These are phyloP conservation scores for Haplographium delicatum DNA, from an alignment of 495 filamentous ascomycete species.

Conservation along the genomic window DNA sequence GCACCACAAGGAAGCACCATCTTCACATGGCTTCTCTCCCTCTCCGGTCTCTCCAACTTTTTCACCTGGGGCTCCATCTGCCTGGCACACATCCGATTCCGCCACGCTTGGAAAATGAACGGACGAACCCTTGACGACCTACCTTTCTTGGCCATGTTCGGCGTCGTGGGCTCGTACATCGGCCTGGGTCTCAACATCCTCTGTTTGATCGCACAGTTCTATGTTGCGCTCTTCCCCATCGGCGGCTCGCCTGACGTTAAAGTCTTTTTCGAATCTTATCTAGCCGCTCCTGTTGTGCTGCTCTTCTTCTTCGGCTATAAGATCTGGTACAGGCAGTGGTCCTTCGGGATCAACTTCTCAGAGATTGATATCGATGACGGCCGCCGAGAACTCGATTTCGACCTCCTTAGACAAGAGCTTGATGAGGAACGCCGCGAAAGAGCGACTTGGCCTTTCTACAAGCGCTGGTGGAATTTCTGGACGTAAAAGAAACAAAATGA, in stretches of 20 bases:
- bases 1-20: conserved; percentile 40
- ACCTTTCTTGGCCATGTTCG: conserved; percentile 75
- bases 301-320: conserved; percentile 75
- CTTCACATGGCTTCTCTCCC: conserved; percentile 83
- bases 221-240: conserved; percentile 80
- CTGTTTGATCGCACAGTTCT: conserved; percentile 93
- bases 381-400: conserved; percentile 43
- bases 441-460: conserved; percentile 47
- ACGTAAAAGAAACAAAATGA: conserved; percentile 14
- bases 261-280: conserved; percentile 73
- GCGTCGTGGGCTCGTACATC: conserved; percentile 75
- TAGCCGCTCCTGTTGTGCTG: conserved; percentile 76
- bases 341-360: conserved; percentile 36
- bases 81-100: conserved; percentile 86
- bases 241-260: conserved; percentile 44
- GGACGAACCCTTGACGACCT: conserved; percentile 70
- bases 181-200: conserved; percentile 74
- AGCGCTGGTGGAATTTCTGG: conserved; percentile 23
- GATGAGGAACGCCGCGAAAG: conserved; percentile 44
- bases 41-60: conserved; percentile 82
- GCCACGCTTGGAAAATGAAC: conserved; percentile 66
- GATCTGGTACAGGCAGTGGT: conserved; percentile 57
- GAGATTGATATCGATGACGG: conserved; percentile 59
- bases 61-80: conserved; percentile 94
- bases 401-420: conserved; percentile 16